Percentiles rank a stretch among this genome's conserved stretches.
These are phyloP conservation scores for Penicillium turbatum DNA, from an alignment of 495 filamentous ascomycete species.

Conservation along the genomic window DNA sequence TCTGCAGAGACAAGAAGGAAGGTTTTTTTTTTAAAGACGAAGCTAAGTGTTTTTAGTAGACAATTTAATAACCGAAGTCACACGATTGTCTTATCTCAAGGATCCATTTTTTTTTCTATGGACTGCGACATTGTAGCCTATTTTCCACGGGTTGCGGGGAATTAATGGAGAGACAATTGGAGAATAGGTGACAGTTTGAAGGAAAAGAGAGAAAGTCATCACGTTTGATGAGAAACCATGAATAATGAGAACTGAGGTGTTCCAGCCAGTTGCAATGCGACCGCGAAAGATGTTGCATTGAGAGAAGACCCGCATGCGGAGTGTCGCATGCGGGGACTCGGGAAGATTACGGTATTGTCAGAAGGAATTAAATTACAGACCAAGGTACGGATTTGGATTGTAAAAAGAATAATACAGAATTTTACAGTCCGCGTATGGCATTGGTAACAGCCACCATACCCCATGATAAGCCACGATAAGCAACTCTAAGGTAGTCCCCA, in stretches of 20 bases:
- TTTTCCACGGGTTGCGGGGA: background rate
- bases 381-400: background rate
- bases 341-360: background rate
- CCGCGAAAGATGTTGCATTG: slow-evolving; percentile 2
- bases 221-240: background rate
- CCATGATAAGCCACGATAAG: background rate
- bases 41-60: background rate
- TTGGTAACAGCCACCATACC: background rate
- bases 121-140: slow-evolving; percentile 2
- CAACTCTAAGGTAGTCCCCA: too few species aligned
- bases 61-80: slow-evolving; percentile 11
- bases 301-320: slow-evolving; percentile 7
- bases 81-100: slow-evolving; percentile 14
- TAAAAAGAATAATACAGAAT: background rate
- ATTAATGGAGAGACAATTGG: slow-evolving; percentile 4
- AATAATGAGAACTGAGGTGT: background rate
- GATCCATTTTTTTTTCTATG: slow-evolving; percentile 10
- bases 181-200: background rate
- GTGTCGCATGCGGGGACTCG: background rate
- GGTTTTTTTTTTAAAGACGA: slow-evolving; percentile 1
- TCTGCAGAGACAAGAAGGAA: background rate
- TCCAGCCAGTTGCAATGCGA: background rate
- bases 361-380: background rate
- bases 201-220: background rate
- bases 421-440: background rate